phyloP scores from a whole-genome alignment of 192 early-diverging fungal species.

The Backusella luteola region DNA sequence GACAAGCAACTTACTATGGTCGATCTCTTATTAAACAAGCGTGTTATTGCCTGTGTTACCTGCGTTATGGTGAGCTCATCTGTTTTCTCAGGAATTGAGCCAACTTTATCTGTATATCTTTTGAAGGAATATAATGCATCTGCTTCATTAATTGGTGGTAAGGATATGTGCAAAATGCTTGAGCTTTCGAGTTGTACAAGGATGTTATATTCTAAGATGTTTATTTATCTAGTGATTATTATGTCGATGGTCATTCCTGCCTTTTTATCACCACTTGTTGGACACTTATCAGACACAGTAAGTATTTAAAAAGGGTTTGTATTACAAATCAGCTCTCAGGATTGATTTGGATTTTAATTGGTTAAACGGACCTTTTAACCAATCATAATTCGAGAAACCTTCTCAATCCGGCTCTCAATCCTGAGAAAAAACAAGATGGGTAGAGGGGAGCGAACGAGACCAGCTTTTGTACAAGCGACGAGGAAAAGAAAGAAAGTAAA shows the following conservation, averaged over 20 bases:
- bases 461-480: not conserved
- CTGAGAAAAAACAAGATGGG: not conserved
- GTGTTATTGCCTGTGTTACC: constrained; percentile 41
- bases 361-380: not conserved
- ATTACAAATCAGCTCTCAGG: not conserved
- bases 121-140: constrained; percentile 35
- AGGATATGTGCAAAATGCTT: not conserved
- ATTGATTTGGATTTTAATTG: not conserved
- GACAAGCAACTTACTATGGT: constrained; percentile 39
- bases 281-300: constrained; percentile 47
- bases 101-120: constrained; percentile 53
- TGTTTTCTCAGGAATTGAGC: constrained; percentile 56
- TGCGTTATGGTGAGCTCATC: constrained; percentile 46
- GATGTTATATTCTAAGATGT: not conserved
- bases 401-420: not conserved
- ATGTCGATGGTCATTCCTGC: constrained; percentile 69
- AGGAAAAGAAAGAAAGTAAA: not conserved
- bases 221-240: constrained; percentile 48
- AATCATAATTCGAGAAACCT: not conserved
- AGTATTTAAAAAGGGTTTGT: not conserved
- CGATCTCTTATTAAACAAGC: constrained; percentile 43
- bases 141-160: constrained; percentile 43
- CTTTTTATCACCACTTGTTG: constrained; percentile 56
- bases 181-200: not conserved
- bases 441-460: not conserved